Evolutionary conservation across 2,329 filamentous ascomycete species (phyloP).

Genomic region (Aspergillus persii): DNA sequence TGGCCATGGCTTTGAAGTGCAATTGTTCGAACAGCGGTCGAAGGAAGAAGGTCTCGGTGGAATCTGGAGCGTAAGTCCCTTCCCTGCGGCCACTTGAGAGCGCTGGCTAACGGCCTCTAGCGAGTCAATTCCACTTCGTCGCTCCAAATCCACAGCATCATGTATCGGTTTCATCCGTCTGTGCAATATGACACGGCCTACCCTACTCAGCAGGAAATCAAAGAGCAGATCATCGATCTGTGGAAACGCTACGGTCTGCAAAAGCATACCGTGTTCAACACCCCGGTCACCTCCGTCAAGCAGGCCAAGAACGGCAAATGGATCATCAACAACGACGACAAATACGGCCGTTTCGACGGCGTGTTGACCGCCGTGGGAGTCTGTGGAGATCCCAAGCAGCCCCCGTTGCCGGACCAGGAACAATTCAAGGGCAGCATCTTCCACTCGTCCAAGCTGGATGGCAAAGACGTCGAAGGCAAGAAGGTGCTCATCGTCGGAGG

Average conservation of each 20-base stretch:
- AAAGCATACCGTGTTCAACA: conserved; percentile 68
- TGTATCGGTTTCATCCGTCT: conserved; percentile 85
- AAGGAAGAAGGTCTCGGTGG: conserved; percentile 66
- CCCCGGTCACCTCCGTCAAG: conserved; percentile 66
- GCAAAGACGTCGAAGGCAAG: conserved; percentile 70
- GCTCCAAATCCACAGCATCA: conserved; percentile 78
- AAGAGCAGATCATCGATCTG: conserved; percentile 66
- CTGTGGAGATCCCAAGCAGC: conserved; percentile 75
- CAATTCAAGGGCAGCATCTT: conserved; percentile 69
- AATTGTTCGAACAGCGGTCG: conserved; percentile 71
- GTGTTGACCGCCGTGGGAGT: conserved; percentile 76
- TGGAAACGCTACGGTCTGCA: conserved; percentile 76
- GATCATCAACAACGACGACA: conserved; percentile 74
- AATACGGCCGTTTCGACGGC: conserved; percentile 72
- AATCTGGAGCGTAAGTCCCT: conserved; percentile 68
- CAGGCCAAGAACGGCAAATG: conserved; percentile 67
- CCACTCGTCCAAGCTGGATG: conserved; percentile 74
- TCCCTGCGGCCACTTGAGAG: not conserved
- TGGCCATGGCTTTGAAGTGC: conserved; percentile 80
- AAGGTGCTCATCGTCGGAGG: conserved; percentile 71
- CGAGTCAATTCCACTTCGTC: conserved; percentile 78
- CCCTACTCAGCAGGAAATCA: conserved; percentile 71
- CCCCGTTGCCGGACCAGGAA: conserved; percentile 67
- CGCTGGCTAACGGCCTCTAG: conserved; percentile 36
- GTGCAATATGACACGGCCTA: conserved; percentile 75